These are phyloP conservation scores for Jackrogersella minutella DNA, from an alignment of 495 filamentous ascomycete species.

Conservation along the genomic window DNA sequence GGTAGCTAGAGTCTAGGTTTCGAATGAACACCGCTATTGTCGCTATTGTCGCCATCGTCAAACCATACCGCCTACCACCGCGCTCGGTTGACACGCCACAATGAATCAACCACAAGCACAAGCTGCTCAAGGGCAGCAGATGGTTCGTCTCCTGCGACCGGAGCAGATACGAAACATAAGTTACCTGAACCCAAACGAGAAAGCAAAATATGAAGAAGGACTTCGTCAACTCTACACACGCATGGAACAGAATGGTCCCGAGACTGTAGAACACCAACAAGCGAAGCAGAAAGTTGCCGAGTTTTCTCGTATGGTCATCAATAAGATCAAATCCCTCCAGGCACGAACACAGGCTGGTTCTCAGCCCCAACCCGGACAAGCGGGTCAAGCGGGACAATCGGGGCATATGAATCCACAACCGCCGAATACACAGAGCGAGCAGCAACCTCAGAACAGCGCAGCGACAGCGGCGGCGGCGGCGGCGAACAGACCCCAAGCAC, in stretches of 20 bases:
- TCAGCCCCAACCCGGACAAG: conserved; percentile 27
- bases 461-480: not conserved
- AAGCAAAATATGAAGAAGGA: conserved; percentile 69
- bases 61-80: too few species aligned
- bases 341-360: conserved; percentile 18
- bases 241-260: conserved; percentile 65
- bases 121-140: conserved; percentile 41
- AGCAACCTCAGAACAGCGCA: conserved; percentile 22
- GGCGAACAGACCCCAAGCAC: conserved; percentile 33
- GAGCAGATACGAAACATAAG: conserved; percentile 57
- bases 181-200: conserved; percentile 64
- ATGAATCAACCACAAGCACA: conserved; percentile 53
- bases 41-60: too few species aligned
- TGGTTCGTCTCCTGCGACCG: conserved; percentile 44
- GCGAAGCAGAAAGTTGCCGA: conserved; percentile 72
- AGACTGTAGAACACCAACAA: conserved; percentile 63
- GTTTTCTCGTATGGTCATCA: conserved; percentile 69
- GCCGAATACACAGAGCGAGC: conserved; percentile 31
- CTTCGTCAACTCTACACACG: conserved; percentile 67
- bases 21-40: too few species aligned
- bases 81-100: not conserved
- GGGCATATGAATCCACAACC: conserved; percentile 16
- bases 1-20: too few species aligned
- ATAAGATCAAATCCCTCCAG: conserved; percentile 59
- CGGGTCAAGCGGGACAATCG: conserved; percentile 14